phyloP scores from a whole-genome alignment of 75 land plant species.

The Adiantum capillusveneris region DNA sequence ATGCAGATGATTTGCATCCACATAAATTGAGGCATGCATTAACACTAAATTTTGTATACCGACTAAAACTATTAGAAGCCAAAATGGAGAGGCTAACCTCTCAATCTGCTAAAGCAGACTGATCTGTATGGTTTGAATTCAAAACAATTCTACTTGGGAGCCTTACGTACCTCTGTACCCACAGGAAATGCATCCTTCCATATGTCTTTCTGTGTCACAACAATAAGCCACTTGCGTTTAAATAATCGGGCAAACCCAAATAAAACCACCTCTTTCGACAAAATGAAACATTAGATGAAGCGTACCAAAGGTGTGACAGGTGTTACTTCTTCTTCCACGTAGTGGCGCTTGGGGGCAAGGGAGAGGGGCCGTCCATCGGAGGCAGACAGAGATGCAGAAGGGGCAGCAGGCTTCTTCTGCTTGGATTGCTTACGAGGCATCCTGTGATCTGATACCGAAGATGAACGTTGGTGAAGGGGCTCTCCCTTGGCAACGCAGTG shows the following conservation, averaged over 20 bases:
- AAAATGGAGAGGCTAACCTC: too few relatives aligned
- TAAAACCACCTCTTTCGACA: background rate
- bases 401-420: background rate
- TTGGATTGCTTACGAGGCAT: conserved; percentile 1
- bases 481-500: background rate
- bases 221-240: background rate
- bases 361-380: background rate
- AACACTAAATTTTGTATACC: too few relatives aligned
- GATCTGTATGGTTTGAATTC: too few relatives aligned
- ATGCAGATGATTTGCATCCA: too few relatives aligned
- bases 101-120: too few relatives aligned
- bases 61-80: too few relatives aligned
- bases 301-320: background rate
- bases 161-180: conserved; percentile 57
- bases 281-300: background rate
- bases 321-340: background rate
- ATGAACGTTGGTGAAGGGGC: background rate
- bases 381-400: background rate
- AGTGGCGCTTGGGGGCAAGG: background rate
- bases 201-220: conserved; percentile 37
- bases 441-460: background rate
- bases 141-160: too few relatives aligned
- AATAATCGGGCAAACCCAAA: background rate
- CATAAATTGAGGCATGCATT: too few relatives aligned
- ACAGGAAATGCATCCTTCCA: conserved; percentile 78